These are phyloP conservation scores for Odonthalia washingtoniensis DNA, from an alignment of 31 red algal genomes.

Conservation along the genomic window DNA sequence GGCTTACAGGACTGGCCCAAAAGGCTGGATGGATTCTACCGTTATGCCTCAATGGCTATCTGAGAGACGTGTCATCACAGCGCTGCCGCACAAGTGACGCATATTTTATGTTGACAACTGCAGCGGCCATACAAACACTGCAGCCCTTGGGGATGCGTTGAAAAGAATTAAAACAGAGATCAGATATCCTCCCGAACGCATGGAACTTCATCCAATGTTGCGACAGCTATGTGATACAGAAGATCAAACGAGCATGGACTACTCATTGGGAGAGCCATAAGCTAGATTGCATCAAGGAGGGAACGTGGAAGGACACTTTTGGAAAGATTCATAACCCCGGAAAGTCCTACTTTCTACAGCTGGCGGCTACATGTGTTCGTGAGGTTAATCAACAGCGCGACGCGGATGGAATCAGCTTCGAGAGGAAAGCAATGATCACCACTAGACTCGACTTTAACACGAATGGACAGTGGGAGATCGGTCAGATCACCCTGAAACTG, in stretches of 20 bases:
- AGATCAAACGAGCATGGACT: neutral
- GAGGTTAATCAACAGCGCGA: slow-evolving; percentile 8
- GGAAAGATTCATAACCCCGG: slow-evolving; percentile 26
- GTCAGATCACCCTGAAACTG: slow-evolving; percentile 15
- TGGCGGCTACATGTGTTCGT: slow-evolving; percentile 2
- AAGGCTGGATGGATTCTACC: too few relatives aligned
- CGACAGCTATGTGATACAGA: slow-evolving; percentile 7
- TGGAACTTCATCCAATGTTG: neutral
- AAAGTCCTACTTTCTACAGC: slow-evolving; percentile 19
- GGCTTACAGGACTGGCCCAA: slow-evolving; percentile 30
- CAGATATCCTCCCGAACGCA: neutral
- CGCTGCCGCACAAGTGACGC: slow-evolving; percentile 19
- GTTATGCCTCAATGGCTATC: slow-evolving; percentile 33
- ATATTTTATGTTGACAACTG: slow-evolving; percentile 45
- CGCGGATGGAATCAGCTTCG: slow-evolving; percentile 2
- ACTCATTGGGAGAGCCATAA: neutral
- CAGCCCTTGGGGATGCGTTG: neutral
- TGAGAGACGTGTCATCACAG: neutral
- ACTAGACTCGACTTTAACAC: neutral
- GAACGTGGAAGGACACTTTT: neutral
- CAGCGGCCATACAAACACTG: slow-evolving; percentile 15
- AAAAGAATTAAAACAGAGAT: neutral
- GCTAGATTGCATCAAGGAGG: neutral
- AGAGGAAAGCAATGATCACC: slow-evolving; percentile 41
- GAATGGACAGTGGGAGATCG: slow-evolving; percentile 23